Conservation (phyloP, 495 filamentous ascomycete genomes). For the Aspergillus leporis region DNA sequence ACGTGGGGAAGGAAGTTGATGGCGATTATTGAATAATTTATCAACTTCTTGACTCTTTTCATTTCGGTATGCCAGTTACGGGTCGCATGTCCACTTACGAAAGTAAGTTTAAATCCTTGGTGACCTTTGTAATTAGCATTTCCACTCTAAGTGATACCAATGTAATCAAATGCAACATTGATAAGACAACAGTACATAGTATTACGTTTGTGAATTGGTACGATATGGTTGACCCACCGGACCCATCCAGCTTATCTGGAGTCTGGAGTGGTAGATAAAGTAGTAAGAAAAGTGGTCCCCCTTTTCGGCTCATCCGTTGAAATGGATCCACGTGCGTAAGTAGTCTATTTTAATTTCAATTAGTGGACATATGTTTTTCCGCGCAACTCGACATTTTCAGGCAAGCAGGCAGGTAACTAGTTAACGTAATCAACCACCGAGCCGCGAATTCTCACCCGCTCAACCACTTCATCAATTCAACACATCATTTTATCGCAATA, state of each 20-base stretch:
- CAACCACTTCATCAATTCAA: too few species aligned
- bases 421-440: too few species aligned
- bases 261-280: neutral
- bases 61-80: neutral
- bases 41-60: too few species aligned
- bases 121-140: neutral
- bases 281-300: neutral
- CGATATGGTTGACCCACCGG: neutral
- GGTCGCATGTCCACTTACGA: neutral
- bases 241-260: neutral
- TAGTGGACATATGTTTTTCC: too few species aligned
- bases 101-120: neutral
- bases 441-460: too few species aligned
- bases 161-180: neutral
- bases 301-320: neutral
- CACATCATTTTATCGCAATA: too few species aligned
- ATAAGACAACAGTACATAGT: neutral
- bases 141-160: neutral
- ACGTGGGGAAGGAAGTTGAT: conserved; percentile 37
- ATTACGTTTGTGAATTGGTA: neutral
- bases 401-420: too few species aligned
- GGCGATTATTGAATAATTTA: conserved; percentile 27
- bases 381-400: too few species aligned
- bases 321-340: neutral
- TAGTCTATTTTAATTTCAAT: too few species aligned